Evolutionary conservation across 257 asterid genomes (phyloP), one percentile per base, ranked within the genome.

Genomic region (Penstemon eatonii): DNA sequence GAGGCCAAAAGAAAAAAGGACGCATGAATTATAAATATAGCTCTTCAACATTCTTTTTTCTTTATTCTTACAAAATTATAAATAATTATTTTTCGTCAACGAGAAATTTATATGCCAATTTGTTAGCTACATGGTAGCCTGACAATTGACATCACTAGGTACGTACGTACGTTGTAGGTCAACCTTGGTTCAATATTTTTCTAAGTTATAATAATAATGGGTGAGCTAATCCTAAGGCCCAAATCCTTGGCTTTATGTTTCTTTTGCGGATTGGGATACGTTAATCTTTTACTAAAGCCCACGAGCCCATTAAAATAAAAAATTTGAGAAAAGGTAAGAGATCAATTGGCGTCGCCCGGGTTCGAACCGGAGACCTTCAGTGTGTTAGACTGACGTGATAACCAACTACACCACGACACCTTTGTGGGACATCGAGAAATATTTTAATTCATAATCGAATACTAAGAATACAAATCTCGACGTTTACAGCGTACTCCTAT

Each of bases 321-420:
- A 25, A 25, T 1, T 25, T 25, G 33, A 25, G 33, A 25, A 25
- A 25, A 25, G 33, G 33, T 1, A 25, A 25, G 2, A 25, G 33
- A 25, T 25, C 33, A 1, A 25, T 25, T 63, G 57, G 68, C 68
- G 25, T 63, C 68, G 69, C 77, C 75, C 77, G 77, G 75, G 51
- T 46, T 72, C 62, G 74, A 79, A 72, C 81, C 80, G 82, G 87
- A 77, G 85, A 79, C 87, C 85, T 82, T 79, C 85, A 77, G 86
- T 81, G 87, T 79, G 83, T 79, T 81, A 76, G 85, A 81, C 87
- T 84, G 85, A 84, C 89, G 83, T 81, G 87, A 81, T 81, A 84
- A 81, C 86, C 89, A 81, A 79, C 89, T 84, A 84, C 86, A 84
- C 86, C 86, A 84, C 81, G 86, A 84, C 75, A 82, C 83, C 87